Conservation (phyloP, 176 grass and related monocot species). For the Coix lacrymajobi region DNA sequence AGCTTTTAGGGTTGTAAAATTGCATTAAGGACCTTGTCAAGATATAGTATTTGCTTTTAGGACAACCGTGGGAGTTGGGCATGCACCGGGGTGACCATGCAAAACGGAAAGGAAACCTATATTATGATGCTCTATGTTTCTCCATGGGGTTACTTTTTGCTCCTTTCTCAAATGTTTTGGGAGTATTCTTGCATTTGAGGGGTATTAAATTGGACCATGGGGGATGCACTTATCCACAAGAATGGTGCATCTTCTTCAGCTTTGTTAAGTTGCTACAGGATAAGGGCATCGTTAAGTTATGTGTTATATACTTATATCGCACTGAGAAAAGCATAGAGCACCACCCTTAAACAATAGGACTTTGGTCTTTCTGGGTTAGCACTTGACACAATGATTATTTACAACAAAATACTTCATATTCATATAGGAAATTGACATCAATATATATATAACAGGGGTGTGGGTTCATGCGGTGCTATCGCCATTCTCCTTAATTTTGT, state of each 20-base stretch:
- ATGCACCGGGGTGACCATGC: neutral
- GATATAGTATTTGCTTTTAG: neutral
- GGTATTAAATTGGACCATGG: slow-evolving; percentile 28
- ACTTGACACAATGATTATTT: neutral
- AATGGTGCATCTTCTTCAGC: slow-evolving; percentile 18
- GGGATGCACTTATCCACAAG: slow-evolving; percentile 54
- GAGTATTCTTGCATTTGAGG: slow-evolving; percentile 22
- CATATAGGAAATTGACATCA: no score
- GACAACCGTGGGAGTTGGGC: neutral
- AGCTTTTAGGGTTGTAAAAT: neutral
- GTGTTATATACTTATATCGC: slow-evolving; percentile 19
- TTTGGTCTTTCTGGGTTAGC: neutral
- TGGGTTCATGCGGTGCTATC: neutral
- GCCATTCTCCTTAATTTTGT: neutral
- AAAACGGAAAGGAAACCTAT: slow-evolving; percentile 26
- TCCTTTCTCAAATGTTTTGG: slow-evolving; percentile 30
- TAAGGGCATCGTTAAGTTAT: neutral
- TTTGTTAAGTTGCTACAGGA: slow-evolving; percentile 15
- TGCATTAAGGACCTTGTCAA: neutral
- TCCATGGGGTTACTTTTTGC: neutral
- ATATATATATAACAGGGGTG: neutral
- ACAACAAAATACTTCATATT: neutral
- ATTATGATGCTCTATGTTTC: slow-evolving; percentile 26
- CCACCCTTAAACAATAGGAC: neutral
- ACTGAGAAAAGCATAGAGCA: neutral